phyloP scores from a whole-genome alignment of 2,329 filamentous ascomycete species.

The Ampelomyces quisqualis region DNA sequence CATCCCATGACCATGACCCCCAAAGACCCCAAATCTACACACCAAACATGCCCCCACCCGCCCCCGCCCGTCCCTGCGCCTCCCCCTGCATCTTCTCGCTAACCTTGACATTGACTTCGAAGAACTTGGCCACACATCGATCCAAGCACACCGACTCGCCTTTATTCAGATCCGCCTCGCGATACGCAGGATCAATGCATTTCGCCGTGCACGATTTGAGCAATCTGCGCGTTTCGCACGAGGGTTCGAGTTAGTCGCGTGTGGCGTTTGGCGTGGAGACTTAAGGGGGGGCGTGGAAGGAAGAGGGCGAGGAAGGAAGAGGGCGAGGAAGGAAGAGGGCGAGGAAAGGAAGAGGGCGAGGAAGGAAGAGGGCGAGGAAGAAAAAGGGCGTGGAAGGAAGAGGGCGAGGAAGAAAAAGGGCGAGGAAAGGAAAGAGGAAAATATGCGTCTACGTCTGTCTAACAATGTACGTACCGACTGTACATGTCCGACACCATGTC shows the following conservation, averaged over 20 bases:
- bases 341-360: too few relatives aligned
- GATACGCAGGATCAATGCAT: slow-evolving; percentile 89
- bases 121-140: slow-evolving; percentile 96
- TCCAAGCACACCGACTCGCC: slow-evolving; percentile 98
- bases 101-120: slow-evolving; percentile 97
- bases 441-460: background rate
- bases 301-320: background rate
- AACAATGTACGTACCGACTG: slow-evolving; percentile 73
- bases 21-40: background rate
- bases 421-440: background rate
- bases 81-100: slow-evolving; percentile 94
- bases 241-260: background rate
- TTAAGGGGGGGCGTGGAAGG: background rate
- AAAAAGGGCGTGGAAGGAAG: background rate
- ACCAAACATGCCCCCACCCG: slow-evolving; percentile 30
- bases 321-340: background rate
- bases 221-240: slow-evolving; percentile 56
- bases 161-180: slow-evolving; percentile 96
- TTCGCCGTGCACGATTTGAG: slow-evolving; percentile 89
- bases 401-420: background rate
- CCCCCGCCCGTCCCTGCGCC: slow-evolving; percentile 59
- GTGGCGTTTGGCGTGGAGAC: background rate
- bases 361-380: background rate
- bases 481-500: slow-evolving; percentile 98
- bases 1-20: background rate